phyloP scores from a whole-genome alignment of 805 yeast species.

The Cyberlindnera maclurae region DNA sequence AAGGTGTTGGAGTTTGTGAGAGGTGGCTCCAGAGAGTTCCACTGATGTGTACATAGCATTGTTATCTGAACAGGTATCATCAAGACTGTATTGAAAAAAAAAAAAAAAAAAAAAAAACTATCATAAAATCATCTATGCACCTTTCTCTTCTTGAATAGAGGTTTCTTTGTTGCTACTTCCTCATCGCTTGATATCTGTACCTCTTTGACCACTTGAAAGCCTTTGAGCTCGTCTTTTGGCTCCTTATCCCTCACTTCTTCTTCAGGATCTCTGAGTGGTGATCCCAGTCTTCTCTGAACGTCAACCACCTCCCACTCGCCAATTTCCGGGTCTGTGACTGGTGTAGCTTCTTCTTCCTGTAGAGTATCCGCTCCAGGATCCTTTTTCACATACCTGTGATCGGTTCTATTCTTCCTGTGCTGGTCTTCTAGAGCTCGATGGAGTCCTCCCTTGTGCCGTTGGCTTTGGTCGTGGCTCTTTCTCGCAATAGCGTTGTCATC shows the following conservation, averaged over 20 bases:
- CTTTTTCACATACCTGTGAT: neutral
- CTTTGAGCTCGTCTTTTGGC: neutral
- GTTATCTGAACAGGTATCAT: neutral
- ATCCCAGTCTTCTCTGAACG: neutral
- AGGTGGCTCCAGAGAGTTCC: slow-evolving; percentile 83
- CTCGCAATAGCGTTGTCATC: slow-evolving; percentile 28
- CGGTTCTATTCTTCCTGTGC: slow-evolving; percentile 21
- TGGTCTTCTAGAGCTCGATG: slow-evolving; percentile 21
- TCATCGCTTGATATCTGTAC: neutral
- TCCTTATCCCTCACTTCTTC: neutral
- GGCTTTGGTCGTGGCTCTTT: slow-evolving; percentile 28
- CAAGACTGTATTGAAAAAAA: too few relatives aligned
- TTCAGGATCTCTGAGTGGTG: slow-evolving; percentile 3
- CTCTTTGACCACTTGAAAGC: neutral
- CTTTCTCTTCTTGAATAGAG: slow-evolving; percentile 20
- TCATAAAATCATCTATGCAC: slow-evolving; percentile 3
- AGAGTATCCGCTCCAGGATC: neutral
- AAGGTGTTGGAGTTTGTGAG: slow-evolving; percentile 89
- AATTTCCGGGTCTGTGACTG: slow-evolving; percentile 2
- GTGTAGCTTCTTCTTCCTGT: neutral
- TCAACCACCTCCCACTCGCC: slow-evolving; percentile 11
- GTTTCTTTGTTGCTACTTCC: neutral
- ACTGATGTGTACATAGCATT: slow-evolving; percentile 5
- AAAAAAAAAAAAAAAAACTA: neutral
- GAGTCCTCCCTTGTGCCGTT: slow-evolving; percentile 24